Conservation (phyloP, 768 basidiomycete genomes). For the Leccinellum luteum region DNA sequence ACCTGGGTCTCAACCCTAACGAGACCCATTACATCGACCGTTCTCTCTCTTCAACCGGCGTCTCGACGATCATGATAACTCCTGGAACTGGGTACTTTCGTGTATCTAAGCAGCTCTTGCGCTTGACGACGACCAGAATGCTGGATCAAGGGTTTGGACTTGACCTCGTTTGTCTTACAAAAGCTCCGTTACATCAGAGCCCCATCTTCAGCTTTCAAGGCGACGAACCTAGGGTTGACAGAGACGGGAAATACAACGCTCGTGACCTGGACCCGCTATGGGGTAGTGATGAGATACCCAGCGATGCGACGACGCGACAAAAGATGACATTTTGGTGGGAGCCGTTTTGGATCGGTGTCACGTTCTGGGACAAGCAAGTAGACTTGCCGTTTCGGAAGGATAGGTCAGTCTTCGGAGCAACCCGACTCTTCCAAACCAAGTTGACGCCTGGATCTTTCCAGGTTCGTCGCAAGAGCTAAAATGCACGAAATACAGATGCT, state of each 20-base stretch:
- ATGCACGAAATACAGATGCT: slow-evolving; percentile 98
- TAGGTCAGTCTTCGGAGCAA: slow-evolving; percentile 43
- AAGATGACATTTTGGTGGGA: slow-evolving; percentile 83
- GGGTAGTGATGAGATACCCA: slow-evolving; percentile 59
- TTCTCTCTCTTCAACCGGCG: slow-evolving; percentile 85
- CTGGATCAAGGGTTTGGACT: slow-evolving; percentile 90
- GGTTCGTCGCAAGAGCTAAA: slow-evolving; percentile 91
- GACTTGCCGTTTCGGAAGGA: slow-evolving; percentile 79
- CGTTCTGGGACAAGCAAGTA: slow-evolving; percentile 87
- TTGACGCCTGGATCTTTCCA: slow-evolving; percentile 29
- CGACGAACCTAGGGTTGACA: slow-evolving; percentile 54
- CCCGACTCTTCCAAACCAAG: neutral
- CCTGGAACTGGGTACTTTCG: slow-evolving; percentile 94
- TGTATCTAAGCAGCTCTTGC: slow-evolving; percentile 85
- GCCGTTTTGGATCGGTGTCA: slow-evolving; percentile 80
- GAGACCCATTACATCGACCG: slow-evolving; percentile 96
- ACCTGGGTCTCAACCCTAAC: slow-evolving; percentile 86
- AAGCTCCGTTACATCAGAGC: slow-evolving; percentile 89
- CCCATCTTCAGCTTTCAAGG: slow-evolving; percentile 90
- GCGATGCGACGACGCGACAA: slow-evolving; percentile 33
- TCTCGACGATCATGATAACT: slow-evolving; percentile 80
- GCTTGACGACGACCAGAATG: slow-evolving; percentile 90
- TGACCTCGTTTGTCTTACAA: slow-evolving; percentile 85
- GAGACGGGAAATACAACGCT: slow-evolving; percentile 42
- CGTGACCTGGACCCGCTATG: slow-evolving; percentile 69